Evolutionary conservation across 768 basidiomycete genomes (phyloP).

Genomic region (Amanita inopinata): DNA sequence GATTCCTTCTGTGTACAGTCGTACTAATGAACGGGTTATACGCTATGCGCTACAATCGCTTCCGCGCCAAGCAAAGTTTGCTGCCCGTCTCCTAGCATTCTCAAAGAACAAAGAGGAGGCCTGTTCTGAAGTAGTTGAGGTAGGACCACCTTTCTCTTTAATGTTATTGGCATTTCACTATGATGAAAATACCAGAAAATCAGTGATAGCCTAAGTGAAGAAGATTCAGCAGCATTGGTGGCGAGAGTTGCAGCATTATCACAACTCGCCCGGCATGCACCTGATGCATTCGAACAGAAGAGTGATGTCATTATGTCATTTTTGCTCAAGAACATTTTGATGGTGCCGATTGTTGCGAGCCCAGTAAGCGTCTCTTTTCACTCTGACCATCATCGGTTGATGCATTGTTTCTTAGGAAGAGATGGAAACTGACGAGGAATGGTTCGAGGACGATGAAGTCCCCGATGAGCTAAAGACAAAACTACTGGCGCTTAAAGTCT

Average conservation of each 20-base stretch:
- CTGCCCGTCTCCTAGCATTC: slow-evolving; percentile 62
- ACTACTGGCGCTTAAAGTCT: slow-evolving; percentile 69
- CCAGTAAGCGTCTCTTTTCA: slow-evolving; percentile 27
- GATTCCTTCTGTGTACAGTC: slow-evolving; percentile 28
- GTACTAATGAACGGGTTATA: slow-evolving; percentile 53
- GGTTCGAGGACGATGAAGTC: slow-evolving; percentile 64
- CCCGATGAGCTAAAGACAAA: slow-evolving; percentile 54
- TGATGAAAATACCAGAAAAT: slow-evolving; percentile 32
- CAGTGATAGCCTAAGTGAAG: neutral
- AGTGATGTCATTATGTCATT: slow-evolving; percentile 69
- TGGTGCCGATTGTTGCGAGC: slow-evolving; percentile 39
- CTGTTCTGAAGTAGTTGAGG: slow-evolving; percentile 55
- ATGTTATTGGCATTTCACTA: neutral
- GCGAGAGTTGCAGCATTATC: slow-evolving; percentile 64
- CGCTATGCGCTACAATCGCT: slow-evolving; percentile 52
- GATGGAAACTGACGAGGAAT: slow-evolving; percentile 60
- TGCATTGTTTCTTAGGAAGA: slow-evolving; percentile 32
- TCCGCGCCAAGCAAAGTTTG: slow-evolving; percentile 73
- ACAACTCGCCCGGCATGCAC: slow-evolving; percentile 60
- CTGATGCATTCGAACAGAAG: slow-evolving; percentile 67
- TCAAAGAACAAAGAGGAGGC: slow-evolving; percentile 40
- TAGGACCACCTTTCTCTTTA: slow-evolving; percentile 21
- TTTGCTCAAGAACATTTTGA: slow-evolving; percentile 60
- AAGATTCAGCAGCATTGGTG: slow-evolving; percentile 27
- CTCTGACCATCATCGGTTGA: neutral